phyloP scores from a whole-genome alignment of 2,329 filamentous ascomycete genomes.

The Cordyceps cicadae region DNA sequence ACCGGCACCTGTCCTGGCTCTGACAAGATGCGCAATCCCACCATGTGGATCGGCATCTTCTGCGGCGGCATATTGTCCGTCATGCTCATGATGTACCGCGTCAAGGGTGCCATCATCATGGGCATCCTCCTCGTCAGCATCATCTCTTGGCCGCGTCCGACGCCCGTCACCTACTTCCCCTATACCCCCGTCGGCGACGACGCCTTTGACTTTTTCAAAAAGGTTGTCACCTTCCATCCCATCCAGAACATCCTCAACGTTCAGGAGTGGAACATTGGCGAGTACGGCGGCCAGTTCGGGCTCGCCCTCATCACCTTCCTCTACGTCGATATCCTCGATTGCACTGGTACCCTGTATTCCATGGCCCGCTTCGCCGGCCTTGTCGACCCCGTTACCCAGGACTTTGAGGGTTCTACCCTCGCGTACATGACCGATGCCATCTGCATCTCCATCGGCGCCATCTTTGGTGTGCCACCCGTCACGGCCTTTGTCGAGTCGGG shows the following conservation, averaged over 20 bases:
- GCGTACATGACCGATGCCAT: conserved; percentile 80
- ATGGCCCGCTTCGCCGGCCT: conserved; percentile 80
- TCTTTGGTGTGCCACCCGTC: conserved; percentile 71
- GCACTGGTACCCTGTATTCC: conserved; percentile 77
- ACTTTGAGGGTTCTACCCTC: conserved; percentile 77
- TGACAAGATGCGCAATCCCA: conserved; percentile 72
- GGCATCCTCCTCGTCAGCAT: conserved; percentile 79
- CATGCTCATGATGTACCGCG: conserved; percentile 73
- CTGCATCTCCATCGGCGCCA: conserved; percentile 66
- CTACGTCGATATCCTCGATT: conserved; percentile 84
- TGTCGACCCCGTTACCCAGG: conserved; percentile 73
- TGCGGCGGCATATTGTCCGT: conserved; percentile 74
- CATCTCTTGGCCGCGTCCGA: conserved; percentile 77
- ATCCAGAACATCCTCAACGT: conserved; percentile 62
- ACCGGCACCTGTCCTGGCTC: conserved; percentile 51
- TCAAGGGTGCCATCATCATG: conserved; percentile 79
- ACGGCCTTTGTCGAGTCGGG: conserved; percentile 87
- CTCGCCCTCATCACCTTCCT: conserved; percentile 81
- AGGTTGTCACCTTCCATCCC: conserved; percentile 75
- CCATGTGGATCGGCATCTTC: conserved; percentile 85
- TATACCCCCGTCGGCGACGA: conserved; percentile 59
- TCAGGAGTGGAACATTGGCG: conserved; percentile 64
- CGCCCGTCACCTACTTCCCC: conserved; percentile 73
- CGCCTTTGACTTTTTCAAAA: conserved; percentile 77
- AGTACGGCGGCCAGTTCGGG: conserved; percentile 67